These are phyloP conservation scores for Fusarium nisikadoi DNA, from an alignment of 2,329 filamentous ascomycete species.

Conservation along the genomic window DNA sequence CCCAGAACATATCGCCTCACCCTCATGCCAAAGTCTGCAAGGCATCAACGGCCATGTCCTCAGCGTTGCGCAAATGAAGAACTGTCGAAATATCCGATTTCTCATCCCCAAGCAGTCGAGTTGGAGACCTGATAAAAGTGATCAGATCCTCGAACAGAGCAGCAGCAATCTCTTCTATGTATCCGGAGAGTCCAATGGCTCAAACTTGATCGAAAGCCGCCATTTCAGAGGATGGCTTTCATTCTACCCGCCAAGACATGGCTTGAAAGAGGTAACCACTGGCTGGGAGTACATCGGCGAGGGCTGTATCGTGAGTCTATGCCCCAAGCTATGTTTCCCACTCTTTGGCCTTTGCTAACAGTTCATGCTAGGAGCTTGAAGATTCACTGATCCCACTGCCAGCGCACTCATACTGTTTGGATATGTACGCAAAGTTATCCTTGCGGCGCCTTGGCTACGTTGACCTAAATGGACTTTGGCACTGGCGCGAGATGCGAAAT, in stretches of 20 bases:
- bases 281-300: background rate
- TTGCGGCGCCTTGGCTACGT: fast-evolving
- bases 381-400: background rate
- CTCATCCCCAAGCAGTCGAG: background rate
- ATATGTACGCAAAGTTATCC: background rate
- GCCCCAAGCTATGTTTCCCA: fast-evolving
- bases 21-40: background rate
- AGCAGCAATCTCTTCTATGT: background rate
- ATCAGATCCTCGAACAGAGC: background rate
- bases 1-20: background rate
- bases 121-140: background rate
- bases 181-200: background rate
- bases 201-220: background rate
- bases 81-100: background rate
- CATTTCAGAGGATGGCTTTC: background rate
- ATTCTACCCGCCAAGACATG: background rate
- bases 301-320: background rate
- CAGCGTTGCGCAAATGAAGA: background rate
- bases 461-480: conserved; percentile 2
- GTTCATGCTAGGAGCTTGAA: background rate
- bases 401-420: conserved; percentile 4
- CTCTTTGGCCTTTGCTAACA: background rate
- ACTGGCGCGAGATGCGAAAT: background rate
- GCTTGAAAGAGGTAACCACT: background rate
- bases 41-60: conserved; percentile 1